Evolutionary conservation across 176 grass and related monocot genomes (phyloP).

Genomic region (Aegilops sharonensis): DNA sequence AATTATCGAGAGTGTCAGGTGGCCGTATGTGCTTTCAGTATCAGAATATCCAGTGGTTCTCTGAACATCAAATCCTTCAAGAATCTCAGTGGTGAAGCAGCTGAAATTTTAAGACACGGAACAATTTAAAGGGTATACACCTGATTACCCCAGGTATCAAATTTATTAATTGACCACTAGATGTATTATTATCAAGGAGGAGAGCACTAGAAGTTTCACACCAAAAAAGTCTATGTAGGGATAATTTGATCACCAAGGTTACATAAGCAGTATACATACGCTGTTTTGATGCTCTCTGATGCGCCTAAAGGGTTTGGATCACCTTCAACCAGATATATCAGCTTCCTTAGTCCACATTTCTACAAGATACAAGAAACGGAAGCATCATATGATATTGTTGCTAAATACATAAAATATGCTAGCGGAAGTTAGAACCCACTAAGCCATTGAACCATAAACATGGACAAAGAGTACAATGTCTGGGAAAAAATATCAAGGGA

Average conservation of each 20-base stretch:
- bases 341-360: slow-evolving; percentile 77
- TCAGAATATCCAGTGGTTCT: slow-evolving; percentile 74
- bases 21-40: slow-evolving; percentile 54
- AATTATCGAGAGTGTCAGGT: slow-evolving; percentile 72
- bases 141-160: background rate
- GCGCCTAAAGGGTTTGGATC: slow-evolving; percentile 61
- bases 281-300: slow-evolving; percentile 71
- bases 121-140: slow-evolving; percentile 16
- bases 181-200: background rate
- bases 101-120: slow-evolving; percentile 51
- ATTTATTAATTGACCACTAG: background rate
- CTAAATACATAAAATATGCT: slow-evolving; percentile 24
- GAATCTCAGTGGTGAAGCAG: slow-evolving; percentile 85
- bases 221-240: slow-evolving; percentile 6
- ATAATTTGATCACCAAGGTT: slow-evolving; percentile 11
- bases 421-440: background rate
- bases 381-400: background rate
- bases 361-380: slow-evolving; percentile 37
- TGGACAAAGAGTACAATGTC: background rate
- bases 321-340: slow-evolving; percentile 97
- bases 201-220: background rate
- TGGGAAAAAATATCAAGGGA: background rate
- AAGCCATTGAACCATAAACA: background rate
- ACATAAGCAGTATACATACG: slow-evolving; percentile 51
- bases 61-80: slow-evolving; percentile 95